Evolutionary conservation across 1,139 yeast species (phyloP), one percentile per base, ranked within the genome.

Genomic region (Pichia cactophila): DNA sequence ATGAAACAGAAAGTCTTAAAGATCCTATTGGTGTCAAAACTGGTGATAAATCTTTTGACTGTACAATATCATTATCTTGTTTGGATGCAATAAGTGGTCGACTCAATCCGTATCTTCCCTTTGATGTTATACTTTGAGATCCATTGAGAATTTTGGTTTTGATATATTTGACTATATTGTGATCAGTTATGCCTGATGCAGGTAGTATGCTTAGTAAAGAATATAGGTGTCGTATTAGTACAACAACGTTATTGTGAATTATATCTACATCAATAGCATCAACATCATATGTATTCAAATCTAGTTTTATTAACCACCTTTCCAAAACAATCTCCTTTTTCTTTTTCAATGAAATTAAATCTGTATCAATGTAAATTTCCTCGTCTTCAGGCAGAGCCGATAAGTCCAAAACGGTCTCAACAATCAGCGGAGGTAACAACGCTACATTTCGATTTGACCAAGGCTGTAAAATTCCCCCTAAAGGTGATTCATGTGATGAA

Each of bases 251-350:
- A 61, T 86, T 86, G 69, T 87, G 86, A 16, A 86, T 77, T 29
- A 74, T 66, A 0, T 94, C 88, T 26, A 85, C 70, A 52, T 85
- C 90, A 39, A 56, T 58, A 14, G 51, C 41, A 23, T 61, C 62
- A 43, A 53, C 58, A 39, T 63, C 69, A 44, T 67, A 65, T 2
- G 58, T 51, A 17, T 58, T 60, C 23, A 67, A 58, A 58, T 83
- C 90, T 55, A 89, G 78, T 64, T 89, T 96, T 38, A 92, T 70
- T 28, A 88, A 71, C 98, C 98, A 92, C 52, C 98, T 73, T 63
- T 92, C 98, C 51, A 92, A 69, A 2, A 92, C 96, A 17, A 92
- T 78, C 65, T 90, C 97, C 14, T 80, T 72, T 59, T 83, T 83
- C 61, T 76, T 80, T 2, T 74, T 73, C 17, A 80, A 79, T 50